These are phyloP conservation scores for Irpex sp. DNA, from an alignment of 1,284 basidiomycete species.

Conservation along the genomic window DNA sequence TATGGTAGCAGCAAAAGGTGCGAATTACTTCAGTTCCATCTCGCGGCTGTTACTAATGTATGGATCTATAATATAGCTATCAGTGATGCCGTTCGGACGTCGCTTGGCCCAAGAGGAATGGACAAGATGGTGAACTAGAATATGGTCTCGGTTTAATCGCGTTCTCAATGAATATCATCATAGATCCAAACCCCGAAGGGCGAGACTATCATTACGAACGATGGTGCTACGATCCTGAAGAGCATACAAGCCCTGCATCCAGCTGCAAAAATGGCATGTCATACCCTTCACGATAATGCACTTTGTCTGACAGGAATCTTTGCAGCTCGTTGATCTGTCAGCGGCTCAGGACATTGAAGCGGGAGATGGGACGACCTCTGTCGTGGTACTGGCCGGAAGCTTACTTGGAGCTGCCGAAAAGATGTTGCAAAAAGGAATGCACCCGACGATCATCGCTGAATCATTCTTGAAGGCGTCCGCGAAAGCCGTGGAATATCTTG, in stretches of 20 bases:
- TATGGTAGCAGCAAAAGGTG: constrained; percentile 95
- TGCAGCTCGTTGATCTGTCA: constrained; percentile 92
- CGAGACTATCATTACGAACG: constrained; percentile 98
- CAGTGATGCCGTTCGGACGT: constrained; percentile 96
- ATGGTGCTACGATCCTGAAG: constrained; percentile 97
- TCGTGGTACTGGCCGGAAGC: constrained; percentile 95
- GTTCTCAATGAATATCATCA: constrained; percentile 7
- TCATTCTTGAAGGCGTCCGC: constrained; percentile 90
- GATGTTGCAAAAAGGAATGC: constrained; percentile 95
- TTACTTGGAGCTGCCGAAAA: constrained; percentile 95
- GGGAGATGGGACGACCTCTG: constrained; percentile 98
- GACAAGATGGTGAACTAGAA: constrained; percentile 88
- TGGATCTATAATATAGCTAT: constrained; percentile 64
- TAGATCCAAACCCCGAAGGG: constrained; percentile 98
- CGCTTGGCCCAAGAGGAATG: constrained; percentile 97
- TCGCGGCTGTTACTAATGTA: neutral
- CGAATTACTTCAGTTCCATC: constrained; percentile 14
- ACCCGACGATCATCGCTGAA: constrained; percentile 97
- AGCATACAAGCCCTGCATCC: constrained; percentile 98
- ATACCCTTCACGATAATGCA: constrained; percentile 7
- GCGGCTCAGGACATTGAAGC: constrained; percentile 99
- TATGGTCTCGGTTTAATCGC: neutral
- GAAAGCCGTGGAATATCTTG: constrained; percentile 93
- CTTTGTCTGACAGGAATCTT: constrained; percentile 7
- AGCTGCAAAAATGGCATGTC: constrained; percentile 90